Evolutionary conservation across 768 basidiomycete species (phyloP), one percentile per base, ranked within the genome.

Genomic region (Kwoniella mangroviensis): DNA sequence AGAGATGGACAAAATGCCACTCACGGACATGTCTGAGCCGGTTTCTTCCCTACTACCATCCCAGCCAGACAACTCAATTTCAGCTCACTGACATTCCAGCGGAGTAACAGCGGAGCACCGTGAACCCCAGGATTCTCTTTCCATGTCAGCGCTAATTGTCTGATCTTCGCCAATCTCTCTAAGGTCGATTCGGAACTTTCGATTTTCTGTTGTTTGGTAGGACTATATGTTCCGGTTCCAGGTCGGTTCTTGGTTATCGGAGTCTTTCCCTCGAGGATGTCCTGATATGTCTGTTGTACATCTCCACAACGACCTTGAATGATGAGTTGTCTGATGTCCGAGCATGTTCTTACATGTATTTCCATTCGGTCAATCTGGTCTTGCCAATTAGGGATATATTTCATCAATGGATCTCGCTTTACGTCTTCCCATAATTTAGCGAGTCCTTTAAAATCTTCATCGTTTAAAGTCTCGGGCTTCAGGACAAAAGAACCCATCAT

Each of bases 121-220:
- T 65, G 65, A 4, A 59, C 40, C 2, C 22, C 40, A 9, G 70
- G 60, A 2, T 55, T 22, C 21, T 67, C 62, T 17, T 60, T 57
- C 75, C 75, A 80, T 9, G 78, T 63, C 10, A 21, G 24, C 7
- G 75, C 71, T 10, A 80, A 53, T 57, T 74, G 65, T 22, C 75
- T n/a, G 42, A 63, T 74, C 24, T 66, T 60, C 21, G 71, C 67
- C 21, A 63, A 40, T 42, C 34, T 66, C 45, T 63, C 68, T 6
- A 69, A 21, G 43, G 19, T 68, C 17, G 19, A 12, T 49, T 70
- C 65, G 15, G 45, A 34, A 42, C 65, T 34, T 54, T 72, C 56
- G 1, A 51, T 41, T 19, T 26, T 66, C 34, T 49, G 55, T 28
- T 34, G 4, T 45, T 63, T 51, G 24, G 57, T 41, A n/a, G 66